Base-by-base conservation (phyloP, 805 yeast genomes). In the Wickerhamomyces hampshirensis region DNA sequence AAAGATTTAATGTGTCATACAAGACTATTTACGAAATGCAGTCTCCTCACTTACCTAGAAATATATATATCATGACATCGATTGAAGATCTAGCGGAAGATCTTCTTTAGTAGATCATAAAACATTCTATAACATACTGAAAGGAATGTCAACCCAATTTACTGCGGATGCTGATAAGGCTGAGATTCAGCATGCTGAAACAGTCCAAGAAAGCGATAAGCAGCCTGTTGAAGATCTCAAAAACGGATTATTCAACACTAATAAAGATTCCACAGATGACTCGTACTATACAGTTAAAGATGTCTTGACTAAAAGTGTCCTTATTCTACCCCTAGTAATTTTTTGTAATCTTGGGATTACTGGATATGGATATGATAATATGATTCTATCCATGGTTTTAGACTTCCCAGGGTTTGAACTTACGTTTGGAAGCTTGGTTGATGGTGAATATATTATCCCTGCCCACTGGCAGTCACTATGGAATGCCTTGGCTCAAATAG, bases 391-490 rank as follows among this genome's bases (percentile, higher is more conserved):
- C 16, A 30, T 30, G 32, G 32, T 18, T 4, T n/a, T 30, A 15
- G 21, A 30, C 26, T 30, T 30, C 32, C 26, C 13, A 4, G 18
- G 26, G 12, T 30, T 30, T 12, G 16, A 30, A 12, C 18, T 30
- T 16, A 5, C 12, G 14, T 30, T 18, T 19, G 32, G 32, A 5
- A 5, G 24, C 7, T n/a, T n/a, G n/a, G n/a, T n/a, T 4, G 5
- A 7, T 6, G 24, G 15, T 5, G 15, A n/a, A 7, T 30, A 5
- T 15, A 12, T 30, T 11, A 30, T 30, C 23, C 27, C 33, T 5
- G 33, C 33, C 15, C 23, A 30, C n/a, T 30, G 33, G 33, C 33
- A 30, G 18, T 30, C 33, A 5, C 6, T 30, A 14, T 30, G 33
- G 33, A 21, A 30, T 23, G 27, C 33, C 6, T 11, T 21, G 6